Base-by-base conservation (phyloP, 768 basidiomycete species). In the Kondoa subrosea region DNA sequence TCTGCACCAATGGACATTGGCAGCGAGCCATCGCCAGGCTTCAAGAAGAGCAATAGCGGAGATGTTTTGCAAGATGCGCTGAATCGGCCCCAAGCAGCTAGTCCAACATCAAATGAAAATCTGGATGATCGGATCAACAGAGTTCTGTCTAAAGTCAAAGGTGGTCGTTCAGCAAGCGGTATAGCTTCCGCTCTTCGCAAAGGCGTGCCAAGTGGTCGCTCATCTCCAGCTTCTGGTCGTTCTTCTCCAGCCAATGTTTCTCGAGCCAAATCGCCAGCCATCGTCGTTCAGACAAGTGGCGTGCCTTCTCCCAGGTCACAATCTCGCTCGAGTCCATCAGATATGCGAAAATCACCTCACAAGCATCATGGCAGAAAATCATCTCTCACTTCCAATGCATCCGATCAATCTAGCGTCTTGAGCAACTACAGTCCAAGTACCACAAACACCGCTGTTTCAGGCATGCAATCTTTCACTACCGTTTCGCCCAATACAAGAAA, bases 81-180 rank as follows among this genome's bases (percentile, higher is more conserved):
- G 16, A 73, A 74, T 2, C 70, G 68, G 1, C 67, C 66, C 0
- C 67, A 64, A 4, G 60, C 64, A 26, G 66, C 67, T 26, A 67
- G 66, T 58, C 67, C 66, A 15, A 40, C 69, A 30, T 64, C 71
- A 66, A 71, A 75, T 34, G 74, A 69, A 32, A 72, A 69, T 25
- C 70, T 78, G 25, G 76, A 79, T 59, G 72, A 79, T 34, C 77
- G 76, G 33, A 71, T 80, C 32, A 75, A 77, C 29, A 73, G 79
- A 26, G 77, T 80, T 21, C 76, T 80, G 57, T 70, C 75, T 21
- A 77, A 76, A 57, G 78, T 78, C 67, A 76, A 76, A 56, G 68
- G 71, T n/a, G 73, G 73, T 2, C 70, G 68, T 32, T 57, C 67
- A 4, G 62, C 62, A 4, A 27, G 63, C 61, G 69, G 69, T 2